Evolutionary conservation across 1,139 yeast species (phyloP), one percentile per base, ranked within the genome.

Genomic region (Hemisphaericaspora xylanilytica): DNA sequence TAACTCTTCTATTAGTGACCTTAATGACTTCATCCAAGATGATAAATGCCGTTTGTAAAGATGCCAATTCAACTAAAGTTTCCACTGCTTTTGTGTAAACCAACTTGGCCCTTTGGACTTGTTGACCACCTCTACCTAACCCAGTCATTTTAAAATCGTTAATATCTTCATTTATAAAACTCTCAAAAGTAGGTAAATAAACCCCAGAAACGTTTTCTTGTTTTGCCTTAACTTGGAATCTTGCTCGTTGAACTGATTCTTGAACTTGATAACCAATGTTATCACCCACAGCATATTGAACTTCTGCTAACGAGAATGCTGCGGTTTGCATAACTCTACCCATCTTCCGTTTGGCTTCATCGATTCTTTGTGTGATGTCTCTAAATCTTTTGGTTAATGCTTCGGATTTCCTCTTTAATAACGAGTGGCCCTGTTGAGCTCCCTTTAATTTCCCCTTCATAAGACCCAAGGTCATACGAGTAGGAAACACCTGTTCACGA

Each of bases 321-420:
- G 98, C 98, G 0, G 95, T 86, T 61, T 92, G 98, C 97, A 92
- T 92, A 32, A 92, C 96, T 49, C 94, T 75, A 35, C 97, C 98
- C 98, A 92, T 92, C 71, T 90, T 92, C 52, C 92, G 80, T 66
- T 92, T 92, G 37, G 97, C 88, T 51, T 90, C 97, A 61, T 92
- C 96, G 57, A 92, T 92, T 60, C 96, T 73, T 59, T 79, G 85
- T 27, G 97, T 89, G 56, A 92, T 92, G 51, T 92, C 98, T 63
- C 98, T 81, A 67, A 92, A 92, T 55, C 98, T 75, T 61, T 90
- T 89, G 30, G 98, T 92, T 58, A 92, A 75, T 1, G 98, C 98
- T 65, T 92, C 98, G 3, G 97, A 88, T 65, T 92, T 92, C 65
- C 97, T 80, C 70, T 92, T 92, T 64, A 92, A 72, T 51, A 92